These are phyloP conservation scores for Nectriaceae sp. DNA, from an alignment of 2,329 filamentous ascomycete genomes.

Conservation along the genomic window DNA sequence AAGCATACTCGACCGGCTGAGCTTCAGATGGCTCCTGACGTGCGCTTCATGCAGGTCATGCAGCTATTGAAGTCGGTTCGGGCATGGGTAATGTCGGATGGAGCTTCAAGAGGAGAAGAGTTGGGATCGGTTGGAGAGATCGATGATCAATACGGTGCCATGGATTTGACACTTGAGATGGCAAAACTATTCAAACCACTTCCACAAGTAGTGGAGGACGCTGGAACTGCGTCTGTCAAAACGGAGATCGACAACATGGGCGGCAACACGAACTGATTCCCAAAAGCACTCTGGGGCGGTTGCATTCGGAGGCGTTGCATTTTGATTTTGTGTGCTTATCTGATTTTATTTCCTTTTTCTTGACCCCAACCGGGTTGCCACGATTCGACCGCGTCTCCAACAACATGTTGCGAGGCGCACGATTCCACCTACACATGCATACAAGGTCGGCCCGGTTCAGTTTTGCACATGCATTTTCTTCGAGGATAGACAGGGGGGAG, in stretches of 20 bases:
- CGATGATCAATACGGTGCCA: constrained; percentile 64
- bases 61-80: constrained; percentile 61
- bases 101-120: constrained; percentile 65
- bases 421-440: constrained; percentile 30
- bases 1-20: constrained; percentile 57
- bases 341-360: constrained; percentile 30
- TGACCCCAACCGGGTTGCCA: constrained; percentile 22
- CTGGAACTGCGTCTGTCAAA: constrained; percentile 45
- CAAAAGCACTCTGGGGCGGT: constrained; percentile 29
- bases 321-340: constrained; percentile 19
- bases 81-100: constrained; percentile 63
- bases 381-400: constrained; percentile 10
- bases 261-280: constrained; percentile 33
- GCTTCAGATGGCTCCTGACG: constrained; percentile 57
- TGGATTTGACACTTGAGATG: constrained; percentile 70
- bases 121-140: constrained; percentile 69
- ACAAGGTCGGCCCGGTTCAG: constrained; percentile 31
- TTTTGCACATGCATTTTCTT: constrained; percentile 37
- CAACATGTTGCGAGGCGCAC: background rate
- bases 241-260: constrained; percentile 37
- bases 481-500: constrained; percentile 38
- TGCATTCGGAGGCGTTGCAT: constrained; percentile 43
- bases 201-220: constrained; percentile 44
- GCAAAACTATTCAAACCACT: constrained; percentile 68
- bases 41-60: constrained; percentile 62